Evolutionary conservation across 1,284 basidiomycete species (phyloP).

Genomic region (Ustilago loliicola): DNA sequence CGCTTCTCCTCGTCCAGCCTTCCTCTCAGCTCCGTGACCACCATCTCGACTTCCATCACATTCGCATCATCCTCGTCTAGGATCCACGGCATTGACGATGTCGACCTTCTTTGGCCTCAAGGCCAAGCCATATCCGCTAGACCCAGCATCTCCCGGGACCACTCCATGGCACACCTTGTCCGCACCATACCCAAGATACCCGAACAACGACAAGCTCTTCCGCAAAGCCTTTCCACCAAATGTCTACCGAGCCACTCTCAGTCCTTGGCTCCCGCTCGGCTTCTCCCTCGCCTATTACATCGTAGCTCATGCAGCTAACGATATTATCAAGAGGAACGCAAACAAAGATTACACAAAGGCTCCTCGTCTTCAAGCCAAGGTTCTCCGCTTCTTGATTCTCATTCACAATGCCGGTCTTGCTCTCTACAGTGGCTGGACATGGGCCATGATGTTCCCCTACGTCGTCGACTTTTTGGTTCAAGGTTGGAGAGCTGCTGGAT

Average conservation of each 20-base stretch:
- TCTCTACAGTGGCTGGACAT: conserved; percentile 60
- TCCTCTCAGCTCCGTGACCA: background rate
- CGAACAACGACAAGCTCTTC: conserved; percentile 28
- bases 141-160: conserved; percentile 15
- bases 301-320: conserved; percentile 54
- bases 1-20: background rate
- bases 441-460: conserved; percentile 47
- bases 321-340: conserved; percentile 29
- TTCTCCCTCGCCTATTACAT: conserved; percentile 63
- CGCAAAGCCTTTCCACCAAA: conserved; percentile 14
- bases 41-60: background rate
- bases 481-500: conserved; percentile 50
- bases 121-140: conserved; percentile 47
- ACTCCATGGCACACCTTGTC: conserved; percentile 19
- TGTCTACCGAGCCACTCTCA: conserved; percentile 37
- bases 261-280: conserved; percentile 38
- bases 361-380: conserved; percentile 10
- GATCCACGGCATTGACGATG: conserved; percentile 8
- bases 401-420: conserved; percentile 61
- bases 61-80: background rate
- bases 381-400: conserved; percentile 48
- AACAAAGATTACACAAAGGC: conserved; percentile 53
- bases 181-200: conserved; percentile 50
- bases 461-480: conserved; percentile 57
- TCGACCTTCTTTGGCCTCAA: conserved; percentile 48